Conservation (phyloP, 345 rosid species). For the Mercurialis annua region DNA sequence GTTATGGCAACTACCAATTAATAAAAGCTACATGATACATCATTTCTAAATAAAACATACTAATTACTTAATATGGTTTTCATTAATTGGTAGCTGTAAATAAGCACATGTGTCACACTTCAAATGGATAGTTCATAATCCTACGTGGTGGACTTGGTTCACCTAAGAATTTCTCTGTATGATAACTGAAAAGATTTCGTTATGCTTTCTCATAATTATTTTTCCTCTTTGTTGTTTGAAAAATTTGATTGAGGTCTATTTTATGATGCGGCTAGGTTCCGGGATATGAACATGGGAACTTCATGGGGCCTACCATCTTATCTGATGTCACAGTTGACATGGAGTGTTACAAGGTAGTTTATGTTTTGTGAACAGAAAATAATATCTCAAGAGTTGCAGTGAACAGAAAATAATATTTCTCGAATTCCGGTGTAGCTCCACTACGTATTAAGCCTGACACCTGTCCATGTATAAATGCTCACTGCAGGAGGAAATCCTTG, state of each 20-base stretch:
- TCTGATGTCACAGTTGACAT: conserved; percentile 48
- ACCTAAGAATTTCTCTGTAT: neutral
- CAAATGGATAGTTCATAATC: no score
- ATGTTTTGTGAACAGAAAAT: neutral
- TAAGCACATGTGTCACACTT: no score
- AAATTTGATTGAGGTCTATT: neutral
- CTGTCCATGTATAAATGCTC: conserved; percentile 9
- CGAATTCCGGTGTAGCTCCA: conserved; percentile 6
- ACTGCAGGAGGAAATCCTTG: conserved; percentile 55
- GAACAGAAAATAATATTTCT: neutral
- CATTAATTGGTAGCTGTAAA: no score
- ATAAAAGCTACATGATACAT: no score
- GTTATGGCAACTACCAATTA: no score
- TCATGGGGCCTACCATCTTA: conserved; percentile 58
- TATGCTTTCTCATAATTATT: neutral
- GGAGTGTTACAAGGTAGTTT: conserved; percentile 64
- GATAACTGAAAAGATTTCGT: neutral
- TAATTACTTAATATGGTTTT: no score
- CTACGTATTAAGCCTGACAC: neutral
- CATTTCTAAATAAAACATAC: no score
- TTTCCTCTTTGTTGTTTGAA: conserved; percentile 9
- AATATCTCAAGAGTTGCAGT: neutral
- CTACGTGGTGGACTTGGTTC: no score
- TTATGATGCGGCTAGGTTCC: conserved; percentile 36
- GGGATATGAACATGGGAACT: conserved; percentile 58